Conservation (phyloP, 2,329 filamentous ascomycete genomes). For the Trichothecium sympodiale region DNA sequence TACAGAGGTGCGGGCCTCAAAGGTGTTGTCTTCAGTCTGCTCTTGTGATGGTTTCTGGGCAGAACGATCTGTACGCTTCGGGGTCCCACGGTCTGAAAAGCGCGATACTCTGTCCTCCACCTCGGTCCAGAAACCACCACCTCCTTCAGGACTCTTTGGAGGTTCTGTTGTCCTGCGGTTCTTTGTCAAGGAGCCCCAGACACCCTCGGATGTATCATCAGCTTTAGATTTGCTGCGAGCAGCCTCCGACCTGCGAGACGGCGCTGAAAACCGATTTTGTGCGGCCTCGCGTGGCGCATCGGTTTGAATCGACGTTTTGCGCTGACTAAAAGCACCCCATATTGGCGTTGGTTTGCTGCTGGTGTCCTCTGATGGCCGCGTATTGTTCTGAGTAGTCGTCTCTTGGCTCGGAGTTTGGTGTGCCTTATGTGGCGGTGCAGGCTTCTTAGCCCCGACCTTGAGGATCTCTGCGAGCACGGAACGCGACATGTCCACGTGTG, state of each 20-base stretch:
- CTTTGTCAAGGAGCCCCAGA: not conserved
- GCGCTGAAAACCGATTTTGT: not conserved
- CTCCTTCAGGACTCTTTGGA: not conserved
- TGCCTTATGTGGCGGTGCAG: not conserved
- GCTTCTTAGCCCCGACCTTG: not conserved
- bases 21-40: not conserved
- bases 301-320: conserved; percentile 7
- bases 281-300: conserved; percentile 1
- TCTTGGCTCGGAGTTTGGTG: conserved; percentile 12
- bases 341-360: conserved; percentile 3
- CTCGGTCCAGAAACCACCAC: conserved; percentile 14
- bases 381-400: not conserved
- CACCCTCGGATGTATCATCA: conserved; percentile 3
- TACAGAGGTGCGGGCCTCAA: not conserved
- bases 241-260: not conserved
- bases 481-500: not conserved
- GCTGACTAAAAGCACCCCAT: conserved; percentile 13
- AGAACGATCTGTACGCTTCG: not conserved
- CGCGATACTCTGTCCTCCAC: conserved; percentile 8
- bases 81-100: not conserved
- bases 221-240: not conserved
- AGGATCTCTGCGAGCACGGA: conserved; percentile 1
- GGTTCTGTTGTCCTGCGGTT: not conserved
- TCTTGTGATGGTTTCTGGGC: not conserved
- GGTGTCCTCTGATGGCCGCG: not conserved